These are phyloP conservation scores for Porcisia deanei DNA, from an alignment of 208 protist genomes.

Conservation along the genomic window DNA sequence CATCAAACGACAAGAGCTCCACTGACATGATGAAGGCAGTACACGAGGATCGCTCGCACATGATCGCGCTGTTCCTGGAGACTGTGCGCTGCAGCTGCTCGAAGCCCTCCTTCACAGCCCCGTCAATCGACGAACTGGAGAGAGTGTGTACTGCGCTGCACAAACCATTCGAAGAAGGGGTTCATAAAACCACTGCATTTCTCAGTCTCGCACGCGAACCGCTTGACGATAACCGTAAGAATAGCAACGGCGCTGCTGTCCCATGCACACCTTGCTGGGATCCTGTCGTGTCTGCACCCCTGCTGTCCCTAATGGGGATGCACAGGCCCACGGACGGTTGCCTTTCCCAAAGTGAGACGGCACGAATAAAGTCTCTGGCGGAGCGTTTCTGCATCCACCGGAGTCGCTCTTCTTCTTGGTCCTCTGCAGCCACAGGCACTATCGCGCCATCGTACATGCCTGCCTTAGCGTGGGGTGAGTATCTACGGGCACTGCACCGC, in stretches of 20 bases:
- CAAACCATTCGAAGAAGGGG: background rate
- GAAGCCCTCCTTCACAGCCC: background rate
- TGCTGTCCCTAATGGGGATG: slow-evolving; percentile 29
- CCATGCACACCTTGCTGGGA: slow-evolving; percentile 1
- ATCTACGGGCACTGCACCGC: slow-evolving; percentile 53
- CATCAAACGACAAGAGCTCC: background rate
- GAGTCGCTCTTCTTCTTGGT: background rate
- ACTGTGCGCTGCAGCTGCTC: background rate
- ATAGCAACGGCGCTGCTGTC: background rate
- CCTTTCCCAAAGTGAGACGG: background rate
- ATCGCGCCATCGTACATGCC: slow-evolving; percentile 50
- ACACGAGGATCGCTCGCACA: slow-evolving; percentile 12
- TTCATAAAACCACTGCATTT: background rate
- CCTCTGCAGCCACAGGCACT: background rate
- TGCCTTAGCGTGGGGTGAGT: slow-evolving; percentile 64
- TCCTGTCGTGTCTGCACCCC: slow-evolving; percentile 33
- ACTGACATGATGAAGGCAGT: background rate
- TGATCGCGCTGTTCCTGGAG: slow-evolving; percentile 17
- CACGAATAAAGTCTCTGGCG: background rate
- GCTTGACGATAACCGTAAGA: background rate
- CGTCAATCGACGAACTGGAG: slow-evolving; percentile 14
- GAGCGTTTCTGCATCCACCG: slow-evolving; percentile 13
- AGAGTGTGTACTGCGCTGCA: slow-evolving; percentile 1
- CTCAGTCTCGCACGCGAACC: background rate
- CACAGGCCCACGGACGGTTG: background rate